phyloP scores from a whole-genome alignment of 2,329 filamentous ascomycete genomes.

The Colletotrichum lindemuthianum region DNA sequence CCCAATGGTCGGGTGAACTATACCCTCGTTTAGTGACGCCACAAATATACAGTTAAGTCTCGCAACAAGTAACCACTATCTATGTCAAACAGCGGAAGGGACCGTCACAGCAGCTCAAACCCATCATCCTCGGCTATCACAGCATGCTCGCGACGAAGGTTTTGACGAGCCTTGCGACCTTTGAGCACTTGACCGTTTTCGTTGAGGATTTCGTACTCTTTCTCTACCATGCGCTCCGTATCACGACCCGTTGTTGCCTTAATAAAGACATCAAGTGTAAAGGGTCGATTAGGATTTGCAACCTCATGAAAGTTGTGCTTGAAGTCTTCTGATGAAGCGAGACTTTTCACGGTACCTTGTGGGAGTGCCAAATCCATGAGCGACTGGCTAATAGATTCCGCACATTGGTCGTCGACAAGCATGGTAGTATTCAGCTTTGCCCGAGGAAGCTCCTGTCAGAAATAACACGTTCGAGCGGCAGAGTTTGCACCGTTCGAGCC shows the following conservation, averaged over 20 bases:
- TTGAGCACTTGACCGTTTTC: constrained; percentile 55
- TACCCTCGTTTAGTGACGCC: too few relatives aligned
- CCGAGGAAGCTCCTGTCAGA: too few relatives aligned
- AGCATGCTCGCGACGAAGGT: constrained; percentile 47
- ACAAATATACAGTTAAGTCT: too few relatives aligned
- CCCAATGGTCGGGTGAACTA: too few relatives aligned
- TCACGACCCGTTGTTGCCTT: constrained; percentile 47
- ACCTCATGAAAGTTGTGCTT: constrained; percentile 56
- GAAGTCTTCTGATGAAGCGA: constrained; percentile 45
- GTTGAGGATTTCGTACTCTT: constrained; percentile 60
- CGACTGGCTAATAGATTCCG: constrained; percentile 48
- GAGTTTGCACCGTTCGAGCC: too few relatives aligned
- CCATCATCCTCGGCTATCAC: constrained; percentile 49
- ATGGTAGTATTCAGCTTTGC: constrained; percentile 47
- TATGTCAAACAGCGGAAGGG: too few relatives aligned
- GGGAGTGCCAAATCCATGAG: constrained; percentile 46
- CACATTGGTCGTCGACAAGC: constrained; percentile 48
- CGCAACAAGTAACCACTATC: too few relatives aligned
- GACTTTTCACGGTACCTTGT: constrained; percentile 20
- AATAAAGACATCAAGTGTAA: constrained; percentile 52
- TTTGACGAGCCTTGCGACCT: constrained; percentile 54
- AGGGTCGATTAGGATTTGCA: constrained; percentile 50
- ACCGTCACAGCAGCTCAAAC: constrained; percentile 54
- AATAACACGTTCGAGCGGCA: too few relatives aligned
- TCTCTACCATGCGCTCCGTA: constrained; percentile 57